Evolutionary conservation across 208 protist genomes (phyloP).

Genomic region (Leishmania amazonensis): DNA sequence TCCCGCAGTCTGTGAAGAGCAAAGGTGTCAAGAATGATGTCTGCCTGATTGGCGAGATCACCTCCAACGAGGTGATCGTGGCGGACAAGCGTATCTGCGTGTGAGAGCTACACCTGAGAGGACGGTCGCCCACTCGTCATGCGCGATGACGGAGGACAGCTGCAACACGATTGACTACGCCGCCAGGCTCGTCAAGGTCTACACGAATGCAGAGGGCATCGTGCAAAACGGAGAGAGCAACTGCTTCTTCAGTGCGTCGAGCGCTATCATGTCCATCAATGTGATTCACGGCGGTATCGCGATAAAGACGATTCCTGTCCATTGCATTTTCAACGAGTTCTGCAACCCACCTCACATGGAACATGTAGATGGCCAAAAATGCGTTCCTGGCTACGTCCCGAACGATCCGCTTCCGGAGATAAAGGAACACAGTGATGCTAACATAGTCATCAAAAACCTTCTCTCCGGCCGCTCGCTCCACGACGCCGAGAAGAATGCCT

Average conservation of each 20-base stretch:
- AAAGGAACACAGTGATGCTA: constrained; percentile 36
- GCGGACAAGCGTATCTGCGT: constrained; percentile 52
- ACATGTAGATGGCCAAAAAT: constrained; percentile 39
- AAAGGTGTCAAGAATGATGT: constrained; percentile 40
- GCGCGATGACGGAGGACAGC: constrained; percentile 36
- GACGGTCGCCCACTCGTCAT: constrained; percentile 43
- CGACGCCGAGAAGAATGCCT: constrained; percentile 41
- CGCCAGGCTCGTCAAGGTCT: constrained; percentile 48
- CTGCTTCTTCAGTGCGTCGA: constrained; percentile 36
- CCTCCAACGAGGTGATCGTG: constrained; percentile 61
- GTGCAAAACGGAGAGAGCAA: constrained; percentile 18
- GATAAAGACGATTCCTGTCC: constrained; percentile 47
- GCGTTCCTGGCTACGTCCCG: constrained; percentile 31
- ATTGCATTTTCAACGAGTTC: constrained; percentile 55
- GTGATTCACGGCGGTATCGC: constrained; percentile 58
- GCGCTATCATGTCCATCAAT: constrained; percentile 52
- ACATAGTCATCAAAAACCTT: constrained; percentile 37
- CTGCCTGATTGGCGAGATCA: constrained; percentile 67
- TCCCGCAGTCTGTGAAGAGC: constrained; percentile 40
- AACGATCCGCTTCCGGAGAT: constrained; percentile 46
- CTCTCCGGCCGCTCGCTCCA: constrained; percentile 23
- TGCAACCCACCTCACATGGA: constrained; percentile 32
- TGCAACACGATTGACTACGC: constrained; percentile 68
- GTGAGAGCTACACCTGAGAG: constrained; percentile 37
- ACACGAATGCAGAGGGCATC: constrained; percentile 47